Evolutionary conservation across 192 early-diverging fungal genomes (phyloP).

Genomic region (Linnemannia exigua): DNA sequence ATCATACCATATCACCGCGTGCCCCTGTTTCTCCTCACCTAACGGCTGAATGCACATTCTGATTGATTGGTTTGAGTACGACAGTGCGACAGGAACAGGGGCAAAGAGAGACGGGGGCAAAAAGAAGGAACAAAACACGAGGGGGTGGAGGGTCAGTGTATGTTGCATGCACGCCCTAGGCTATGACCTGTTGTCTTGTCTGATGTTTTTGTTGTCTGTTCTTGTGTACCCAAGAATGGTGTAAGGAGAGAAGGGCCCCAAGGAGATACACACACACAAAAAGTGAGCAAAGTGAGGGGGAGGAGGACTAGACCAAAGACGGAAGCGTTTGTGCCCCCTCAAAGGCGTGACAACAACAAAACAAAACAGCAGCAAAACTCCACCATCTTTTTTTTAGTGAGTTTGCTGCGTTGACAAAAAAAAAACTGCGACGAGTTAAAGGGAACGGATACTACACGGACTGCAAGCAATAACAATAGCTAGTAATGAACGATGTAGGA

Average conservation of each 20-base stretch:
- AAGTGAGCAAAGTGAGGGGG: background rate
- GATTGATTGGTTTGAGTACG: too few relatives aligned
- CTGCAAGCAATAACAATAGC: background rate
- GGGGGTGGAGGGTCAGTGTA: background rate
- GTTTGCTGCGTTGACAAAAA: background rate
- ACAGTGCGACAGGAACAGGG: too few relatives aligned
- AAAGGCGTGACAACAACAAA: background rate
- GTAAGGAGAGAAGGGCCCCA: background rate
- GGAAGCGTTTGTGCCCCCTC: background rate
- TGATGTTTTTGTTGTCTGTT: background rate
- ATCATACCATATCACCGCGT: too few relatives aligned
- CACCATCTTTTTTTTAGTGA: background rate
- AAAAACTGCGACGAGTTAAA: background rate
- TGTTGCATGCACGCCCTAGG: background rate
- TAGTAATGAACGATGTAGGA: background rate
- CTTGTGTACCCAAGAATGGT: background rate
- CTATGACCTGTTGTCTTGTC: background rate
- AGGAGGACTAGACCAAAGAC: conserved; percentile 5
- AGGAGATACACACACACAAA: background rate
- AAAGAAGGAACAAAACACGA: too few relatives aligned
- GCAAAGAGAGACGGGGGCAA: too few relatives aligned
- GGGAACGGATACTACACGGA: too few relatives aligned
- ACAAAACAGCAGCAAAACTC: background rate
- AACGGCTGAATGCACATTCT: too few relatives aligned
- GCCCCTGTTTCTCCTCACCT: too few relatives aligned